phyloP scores from a whole-genome alignment of 192 early-diverging fungal genomes.

The Coemansia erecta region DNA sequence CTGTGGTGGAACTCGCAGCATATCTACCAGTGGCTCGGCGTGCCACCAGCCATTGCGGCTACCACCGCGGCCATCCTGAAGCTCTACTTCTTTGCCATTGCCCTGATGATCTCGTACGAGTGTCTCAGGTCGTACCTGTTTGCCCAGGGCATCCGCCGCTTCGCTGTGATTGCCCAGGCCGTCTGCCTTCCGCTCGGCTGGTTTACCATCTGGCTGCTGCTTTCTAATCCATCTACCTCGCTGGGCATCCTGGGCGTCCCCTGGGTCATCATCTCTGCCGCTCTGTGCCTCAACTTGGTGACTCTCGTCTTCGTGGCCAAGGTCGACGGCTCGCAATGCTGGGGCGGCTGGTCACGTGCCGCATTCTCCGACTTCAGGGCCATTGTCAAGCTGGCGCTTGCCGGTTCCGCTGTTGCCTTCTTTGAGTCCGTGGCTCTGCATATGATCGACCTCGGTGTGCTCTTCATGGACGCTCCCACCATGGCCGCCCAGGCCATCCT shows the following conservation, averaged over 20 bases:
- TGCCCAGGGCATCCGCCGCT: constrained; percentile 87
- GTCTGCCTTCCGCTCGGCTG: constrained; percentile 70
- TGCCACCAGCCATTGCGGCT: constrained; percentile 63
- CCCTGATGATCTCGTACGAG: constrained; percentile 72
- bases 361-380: constrained; percentile 61
- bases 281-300: constrained; percentile 55
- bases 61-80: constrained; percentile 65
- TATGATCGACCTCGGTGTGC: constrained; percentile 68
- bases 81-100: constrained; percentile 68
- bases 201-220: constrained; percentile 73
- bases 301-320: constrained; percentile 54
- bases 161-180: constrained; percentile 67
- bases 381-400: constrained; percentile 70
- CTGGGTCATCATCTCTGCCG: constrained; percentile 57
- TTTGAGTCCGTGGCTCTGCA: constrained; percentile 81
- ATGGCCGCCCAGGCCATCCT: constrained; percentile 84
- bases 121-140: constrained; percentile 82
- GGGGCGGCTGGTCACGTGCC: constrained; percentile 83
- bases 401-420: constrained; percentile 77
- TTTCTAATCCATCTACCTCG: constrained; percentile 52
- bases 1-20: constrained; percentile 54
- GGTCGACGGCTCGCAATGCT: constrained; percentile 68
- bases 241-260: constrained; percentile 75
- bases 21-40: constrained; percentile 29
- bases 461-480: constrained; percentile 68